Evolutionary conservation across 2,329 filamentous ascomycete species (phyloP), one percentile per base, ranked within the genome.

Genomic region (Dothistroma pini): DNA sequence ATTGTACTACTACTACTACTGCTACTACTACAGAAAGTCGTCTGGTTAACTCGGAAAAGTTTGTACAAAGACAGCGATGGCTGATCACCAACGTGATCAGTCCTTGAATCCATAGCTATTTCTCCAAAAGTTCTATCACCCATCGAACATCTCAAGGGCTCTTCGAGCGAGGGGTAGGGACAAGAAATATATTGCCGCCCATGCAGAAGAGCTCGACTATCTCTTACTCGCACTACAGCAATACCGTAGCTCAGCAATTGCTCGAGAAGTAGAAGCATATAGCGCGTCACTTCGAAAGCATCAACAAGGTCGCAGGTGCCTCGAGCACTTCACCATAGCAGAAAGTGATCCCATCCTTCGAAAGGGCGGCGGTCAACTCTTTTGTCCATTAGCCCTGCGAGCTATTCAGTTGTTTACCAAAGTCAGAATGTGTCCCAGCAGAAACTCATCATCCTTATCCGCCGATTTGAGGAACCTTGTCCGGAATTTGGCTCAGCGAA

Each of bases 1-100:
- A 51, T 7, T 41, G 56, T 59, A 59, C 41, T 56, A 38, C 22
- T 55, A 56, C 12, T 9, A 47, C 16, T 4, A 34, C n/a, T 19
- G 38, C 31, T 31, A 21, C 48, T 14, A 51, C 49, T 25, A 51
- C 49, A 51, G 22, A 38, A 4, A 38, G 25, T 29, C 25, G 25
- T 6, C 2, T 29, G 25, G 6, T 29, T 6, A 6, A 29, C 25
- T 29, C 25, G 35, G 35, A 38, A 8, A 38, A 16, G 34, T 38
- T 38, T 38, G 35, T 38, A 4, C 5, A 16, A 38, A 12, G 35
- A 38, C 25, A 29, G 25, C 25, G 25, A 29, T 29, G 25, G 25
- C 25, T 29, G 25, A 29, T 29, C 25, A 29, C 6, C 25, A 29
- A 29, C 25, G 25, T 29, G 25, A 29, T 29, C 25, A 29, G 25